A percentile compares a stretch with the other conserved stretches of the same genome.
Evolutionary conservation across 129 eudicot species (phyloP).

Genomic region (Pittosporum tobira): DNA sequence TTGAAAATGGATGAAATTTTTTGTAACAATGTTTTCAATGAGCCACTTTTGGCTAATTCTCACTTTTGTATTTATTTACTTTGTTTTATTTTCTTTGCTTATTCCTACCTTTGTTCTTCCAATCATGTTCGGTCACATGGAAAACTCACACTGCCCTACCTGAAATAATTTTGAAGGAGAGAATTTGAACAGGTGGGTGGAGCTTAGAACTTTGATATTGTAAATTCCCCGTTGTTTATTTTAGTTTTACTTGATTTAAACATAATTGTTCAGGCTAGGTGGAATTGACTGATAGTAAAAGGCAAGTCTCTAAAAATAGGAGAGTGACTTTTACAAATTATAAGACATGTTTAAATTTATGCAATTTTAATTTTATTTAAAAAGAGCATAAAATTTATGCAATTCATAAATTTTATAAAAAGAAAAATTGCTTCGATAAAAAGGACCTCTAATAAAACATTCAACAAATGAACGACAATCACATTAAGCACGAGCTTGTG

Average conservation of each 20-base stretch:
- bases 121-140: slow-evolving; percentile 18
- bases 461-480: too few species aligned
- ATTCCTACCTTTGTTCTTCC: not conserved
- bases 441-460: too few species aligned
- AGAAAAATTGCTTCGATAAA: too few species aligned
- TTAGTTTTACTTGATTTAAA: not conserved
- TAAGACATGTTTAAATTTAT: too few species aligned
- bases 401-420: too few species aligned
- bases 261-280: not conserved
- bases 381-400: too few species aligned
- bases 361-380: too few species aligned
- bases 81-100: not conserved
- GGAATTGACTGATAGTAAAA: too few species aligned
- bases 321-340: too few species aligned
- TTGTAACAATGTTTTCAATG: slow-evolving; percentile 20
- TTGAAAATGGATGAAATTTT: too few species aligned
- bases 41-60: slow-evolving; percentile 5
- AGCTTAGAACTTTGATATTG: not conserved
- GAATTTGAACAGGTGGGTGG: not conserved
- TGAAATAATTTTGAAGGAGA: not conserved
- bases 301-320: too few species aligned
- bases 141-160: slow-evolving; percentile 19
- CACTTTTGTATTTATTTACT: slow-evolving; percentile 1
- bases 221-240: not conserved
- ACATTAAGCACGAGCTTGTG: too few species aligned